These are phyloP conservation scores for Epichloe aotearoae DNA, from an alignment of 2,329 filamentous ascomycete genomes.

Conservation along the genomic window DNA sequence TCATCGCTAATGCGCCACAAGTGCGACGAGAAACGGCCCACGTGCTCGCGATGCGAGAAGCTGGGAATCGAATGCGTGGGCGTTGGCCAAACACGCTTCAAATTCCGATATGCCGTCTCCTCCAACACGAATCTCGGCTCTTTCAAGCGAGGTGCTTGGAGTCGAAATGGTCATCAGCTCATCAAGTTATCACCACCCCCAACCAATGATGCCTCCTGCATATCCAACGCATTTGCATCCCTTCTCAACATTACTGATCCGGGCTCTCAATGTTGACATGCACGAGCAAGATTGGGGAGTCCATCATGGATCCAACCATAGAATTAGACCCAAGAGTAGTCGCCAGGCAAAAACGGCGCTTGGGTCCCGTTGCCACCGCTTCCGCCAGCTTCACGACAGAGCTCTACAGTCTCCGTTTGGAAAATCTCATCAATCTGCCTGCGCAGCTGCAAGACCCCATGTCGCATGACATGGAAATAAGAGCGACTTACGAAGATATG, in stretches of 20 bases:
- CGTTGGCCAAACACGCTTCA: not conserved
- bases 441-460: not conserved
- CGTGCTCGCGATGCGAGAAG: not conserved
- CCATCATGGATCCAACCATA: constrained; percentile 2
- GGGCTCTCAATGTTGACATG: not conserved
- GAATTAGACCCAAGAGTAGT: not conserved
- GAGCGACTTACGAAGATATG: not conserved
- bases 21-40: constrained; percentile 3
- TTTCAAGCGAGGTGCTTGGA: not conserved
- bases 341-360: not conserved
- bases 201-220: not conserved
- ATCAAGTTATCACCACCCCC: not conserved
- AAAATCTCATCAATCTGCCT: constrained; percentile 1
- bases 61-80: not conserved
- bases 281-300: constrained; percentile 1
- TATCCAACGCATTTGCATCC: not conserved
- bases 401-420: not conserved
- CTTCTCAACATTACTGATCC: not conserved
- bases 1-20: not conserved
- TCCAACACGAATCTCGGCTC: not conserved
- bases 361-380: not conserved
- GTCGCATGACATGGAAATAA: not conserved
- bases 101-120: not conserved
- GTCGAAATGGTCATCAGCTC: not conserved
- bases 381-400: not conserved